Conservation (phyloP, 768 basidiomycete genomes). For the Rhodotorula diobovata region DNA sequence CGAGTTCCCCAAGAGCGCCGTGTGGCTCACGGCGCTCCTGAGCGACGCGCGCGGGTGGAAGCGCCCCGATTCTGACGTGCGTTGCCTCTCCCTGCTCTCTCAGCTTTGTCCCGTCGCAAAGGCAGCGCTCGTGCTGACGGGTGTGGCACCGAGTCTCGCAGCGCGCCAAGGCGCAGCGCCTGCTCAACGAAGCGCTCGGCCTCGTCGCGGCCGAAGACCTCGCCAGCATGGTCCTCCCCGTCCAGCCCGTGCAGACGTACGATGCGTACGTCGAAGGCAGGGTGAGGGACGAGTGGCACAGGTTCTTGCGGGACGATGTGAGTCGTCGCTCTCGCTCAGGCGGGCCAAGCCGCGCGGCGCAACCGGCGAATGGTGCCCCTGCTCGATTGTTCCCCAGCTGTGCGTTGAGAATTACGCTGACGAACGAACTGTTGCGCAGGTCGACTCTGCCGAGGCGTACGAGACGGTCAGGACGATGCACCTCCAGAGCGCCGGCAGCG, state of each 20-base stretch:
- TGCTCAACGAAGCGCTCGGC: conserved; percentile 22
- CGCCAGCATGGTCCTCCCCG: conserved; percentile 23
- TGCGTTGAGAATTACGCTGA: no score
- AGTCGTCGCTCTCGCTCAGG: neutral
- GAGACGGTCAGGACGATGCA: neutral
- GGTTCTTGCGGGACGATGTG: conserved; percentile 26
- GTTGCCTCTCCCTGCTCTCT: neutral
- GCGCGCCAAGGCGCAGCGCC: conserved; percentile 22
- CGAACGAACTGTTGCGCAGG: neutral
- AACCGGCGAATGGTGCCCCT: no score
- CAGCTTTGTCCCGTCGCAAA: neutral
- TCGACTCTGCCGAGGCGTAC: conserved; percentile 13
- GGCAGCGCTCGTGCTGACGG: neutral
- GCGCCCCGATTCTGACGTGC: conserved; percentile 20
- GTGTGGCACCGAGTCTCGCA: neutral
- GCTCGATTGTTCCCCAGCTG: neutral
- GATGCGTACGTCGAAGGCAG: no score
- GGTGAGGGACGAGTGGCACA: conserved; percentile 4
- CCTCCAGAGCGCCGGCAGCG: conserved; percentile 23
- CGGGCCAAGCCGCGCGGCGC: no score
- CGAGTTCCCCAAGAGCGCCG: conserved; percentile 23
- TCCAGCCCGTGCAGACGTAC: conserved; percentile 13
- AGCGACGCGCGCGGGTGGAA: conserved; percentile 16
- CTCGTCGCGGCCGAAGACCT: conserved; percentile 21
- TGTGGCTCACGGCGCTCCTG: conserved; percentile 24